A percentile compares a stretch with the other conserved stretches of the same genome.
Evolutionary conservation across 2,329 filamentous ascomycete genomes (phyloP).

Genomic region (Dendryphion nanum): DNA sequence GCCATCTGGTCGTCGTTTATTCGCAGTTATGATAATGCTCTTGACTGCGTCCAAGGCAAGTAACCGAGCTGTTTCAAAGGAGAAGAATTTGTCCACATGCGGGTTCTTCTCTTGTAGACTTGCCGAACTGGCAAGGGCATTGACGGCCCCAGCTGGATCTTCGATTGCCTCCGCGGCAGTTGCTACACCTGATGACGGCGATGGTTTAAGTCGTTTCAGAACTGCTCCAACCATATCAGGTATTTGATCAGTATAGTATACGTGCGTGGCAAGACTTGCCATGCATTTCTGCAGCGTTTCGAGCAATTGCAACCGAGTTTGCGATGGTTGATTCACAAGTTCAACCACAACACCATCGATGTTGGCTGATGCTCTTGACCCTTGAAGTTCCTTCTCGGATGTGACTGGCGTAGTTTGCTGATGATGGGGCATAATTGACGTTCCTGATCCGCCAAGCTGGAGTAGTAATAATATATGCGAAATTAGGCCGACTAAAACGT

Average conservation of each 20-base stretch:
- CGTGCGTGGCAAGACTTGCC: constrained; percentile 86
- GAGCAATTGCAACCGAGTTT: constrained; percentile 62
- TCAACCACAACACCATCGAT: constrained; percentile 37
- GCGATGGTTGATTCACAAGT: constrained; percentile 49
- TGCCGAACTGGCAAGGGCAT: constrained; percentile 48
- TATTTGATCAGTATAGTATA: constrained; percentile 96
- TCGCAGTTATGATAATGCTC: constrained; percentile 78
- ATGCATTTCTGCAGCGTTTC: constrained; percentile 76
- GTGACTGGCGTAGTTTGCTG: constrained; percentile 33
- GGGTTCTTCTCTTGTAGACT: constrained; percentile 53
- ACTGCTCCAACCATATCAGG: constrained; percentile 89
- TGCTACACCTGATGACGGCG: constrained; percentile 44
- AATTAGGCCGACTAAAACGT: constrained; percentile 81
- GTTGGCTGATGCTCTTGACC: constrained; percentile 16
- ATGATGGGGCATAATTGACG: constrained; percentile 37
- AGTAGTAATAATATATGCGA: constrained; percentile 78
- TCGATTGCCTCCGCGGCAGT: constrained; percentile 49
- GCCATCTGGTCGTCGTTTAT: constrained; percentile 47
- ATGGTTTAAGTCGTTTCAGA: constrained; percentile 72
- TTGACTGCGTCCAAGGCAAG: constrained; percentile 77
- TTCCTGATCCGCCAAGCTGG: constrained; percentile 56
- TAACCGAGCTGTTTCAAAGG: constrained; percentile 59
- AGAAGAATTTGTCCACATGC: constrained; percentile 59
- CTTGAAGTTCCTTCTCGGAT: constrained; percentile 19
- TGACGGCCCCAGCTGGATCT: constrained; percentile 50